Conservation (phyloP, 192 early-diverging fungal genomes). For the Rhizophagus prolifer region DNA sequence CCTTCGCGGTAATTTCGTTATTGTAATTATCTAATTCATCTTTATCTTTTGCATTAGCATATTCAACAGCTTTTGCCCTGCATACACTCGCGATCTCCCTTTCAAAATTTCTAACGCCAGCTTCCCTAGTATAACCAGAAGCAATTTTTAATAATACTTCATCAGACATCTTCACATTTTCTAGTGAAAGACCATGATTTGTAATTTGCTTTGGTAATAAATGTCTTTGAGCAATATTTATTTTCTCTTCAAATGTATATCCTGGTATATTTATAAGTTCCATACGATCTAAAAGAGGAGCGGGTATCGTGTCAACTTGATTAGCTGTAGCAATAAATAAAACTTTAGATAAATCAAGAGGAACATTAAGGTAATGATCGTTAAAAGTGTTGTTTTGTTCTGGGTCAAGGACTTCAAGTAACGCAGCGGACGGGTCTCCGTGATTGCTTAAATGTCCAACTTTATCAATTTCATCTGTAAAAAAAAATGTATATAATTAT, state of each 20-base stretch:
- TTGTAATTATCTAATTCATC: conserved; percentile 40
- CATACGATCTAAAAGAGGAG: conserved; percentile 83
- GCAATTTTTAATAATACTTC: conserved; percentile 59
- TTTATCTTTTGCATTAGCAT: conserved; percentile 58
- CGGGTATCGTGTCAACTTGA: conserved; percentile 70
- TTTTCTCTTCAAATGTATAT: conserved; percentile 84
- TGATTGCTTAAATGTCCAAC: conserved; percentile 59
- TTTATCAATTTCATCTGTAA: conserved; percentile 82
- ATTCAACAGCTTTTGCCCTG: conserved; percentile 67
- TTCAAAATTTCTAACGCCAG: conserved; percentile 76
- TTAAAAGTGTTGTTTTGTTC: conserved; percentile 82
- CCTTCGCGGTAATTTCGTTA: conserved; percentile 42
- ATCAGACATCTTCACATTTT: conserved; percentile 53
- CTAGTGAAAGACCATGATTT: conserved; percentile 57
- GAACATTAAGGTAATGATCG: conserved; percentile 80
- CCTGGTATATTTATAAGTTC: conserved; percentile 74
- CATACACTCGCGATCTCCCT: conserved; percentile 70
- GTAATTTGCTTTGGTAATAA: conserved; percentile 74
- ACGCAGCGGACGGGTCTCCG: conserved; percentile 79
- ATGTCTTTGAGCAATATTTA: conserved; percentile 70
- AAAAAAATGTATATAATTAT: not conserved
- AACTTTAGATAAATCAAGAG: conserved; percentile 61
- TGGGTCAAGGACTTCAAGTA: conserved; percentile 83
- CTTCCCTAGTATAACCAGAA: conserved; percentile 76
- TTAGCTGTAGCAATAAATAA: conserved; percentile 89